phyloP scores from a whole-genome alignment of 306 rosid genomes.

The apple (Malus domestica) region ASM211411v1 NC_041793.1:28849001-28849500 shows the following conservation, averaged over 20 bases:
- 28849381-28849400: too few relatives aligned
- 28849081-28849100: neutral
- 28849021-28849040: slow-evolving; percentile 37
- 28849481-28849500: neutral
- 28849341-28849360: neutral
- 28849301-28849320: neutral
- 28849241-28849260: slow-evolving; percentile 11
- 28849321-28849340: slow-evolving; percentile 2
- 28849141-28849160: slow-evolving; percentile 12
- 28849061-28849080: neutral
- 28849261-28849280: neutral
- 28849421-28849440: too few relatives aligned
- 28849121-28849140: slow-evolving; percentile 1
- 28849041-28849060: slow-evolving; percentile 18
- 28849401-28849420: neutral
- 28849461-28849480: neutral
- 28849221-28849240: neutral
- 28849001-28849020: slow-evolving; percentile 17
- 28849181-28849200: neutral
- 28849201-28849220: neutral
- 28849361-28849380: neutral
- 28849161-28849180: slow-evolving; percentile 7
- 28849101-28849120: neutral
- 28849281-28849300: slow-evolving; percentile 1
- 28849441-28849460: neutral